phyloP scores from a whole-genome alignment of 2,329 filamentous ascomycete genomes.

The Leptographium wingfieldii region DNA sequence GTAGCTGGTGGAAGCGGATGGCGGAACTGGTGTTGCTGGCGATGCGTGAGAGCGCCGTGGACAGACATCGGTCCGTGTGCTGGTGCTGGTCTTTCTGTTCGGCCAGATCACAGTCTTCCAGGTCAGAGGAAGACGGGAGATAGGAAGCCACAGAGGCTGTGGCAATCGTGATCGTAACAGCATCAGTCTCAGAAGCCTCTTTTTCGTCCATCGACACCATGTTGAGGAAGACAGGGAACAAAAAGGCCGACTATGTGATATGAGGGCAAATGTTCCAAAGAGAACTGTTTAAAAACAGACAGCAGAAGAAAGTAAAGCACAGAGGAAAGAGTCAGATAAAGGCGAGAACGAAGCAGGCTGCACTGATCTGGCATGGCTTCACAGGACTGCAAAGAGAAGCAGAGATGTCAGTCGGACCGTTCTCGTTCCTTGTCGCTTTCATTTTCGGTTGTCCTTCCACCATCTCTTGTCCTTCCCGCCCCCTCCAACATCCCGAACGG shows the following conservation, averaged over 20 bases:
- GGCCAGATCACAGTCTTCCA: neutral
- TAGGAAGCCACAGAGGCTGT: neutral
- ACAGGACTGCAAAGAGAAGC: neutral
- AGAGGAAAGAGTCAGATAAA: neutral
- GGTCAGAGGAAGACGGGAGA: neutral
- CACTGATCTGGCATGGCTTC: neutral
- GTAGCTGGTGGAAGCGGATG: neutral
- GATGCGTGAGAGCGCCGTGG: slow-evolving; percentile 7
- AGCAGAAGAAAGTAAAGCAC: no score
- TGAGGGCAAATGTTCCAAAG: no score
- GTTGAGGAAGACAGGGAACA: neutral
- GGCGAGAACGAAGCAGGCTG: neutral
- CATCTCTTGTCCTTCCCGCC: no score
- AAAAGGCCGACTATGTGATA: no score
- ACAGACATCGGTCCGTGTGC: neutral
- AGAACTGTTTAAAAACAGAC: no score
- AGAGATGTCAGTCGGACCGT: neutral
- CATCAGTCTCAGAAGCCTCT: neutral
- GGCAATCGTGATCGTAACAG: neutral
- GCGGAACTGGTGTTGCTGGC: slow-evolving; percentile 9
- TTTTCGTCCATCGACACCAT: neutral
- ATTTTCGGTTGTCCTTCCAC: neutral
- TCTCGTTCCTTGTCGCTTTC: neutral
- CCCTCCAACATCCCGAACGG: neutral
- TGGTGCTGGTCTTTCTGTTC: neutral